Evolutionary conservation across 371 early-diverging fungal genomes (phyloP), one percentile per base, ranked within the genome.

Genomic region (Actinomortierella wolfii): DNA sequence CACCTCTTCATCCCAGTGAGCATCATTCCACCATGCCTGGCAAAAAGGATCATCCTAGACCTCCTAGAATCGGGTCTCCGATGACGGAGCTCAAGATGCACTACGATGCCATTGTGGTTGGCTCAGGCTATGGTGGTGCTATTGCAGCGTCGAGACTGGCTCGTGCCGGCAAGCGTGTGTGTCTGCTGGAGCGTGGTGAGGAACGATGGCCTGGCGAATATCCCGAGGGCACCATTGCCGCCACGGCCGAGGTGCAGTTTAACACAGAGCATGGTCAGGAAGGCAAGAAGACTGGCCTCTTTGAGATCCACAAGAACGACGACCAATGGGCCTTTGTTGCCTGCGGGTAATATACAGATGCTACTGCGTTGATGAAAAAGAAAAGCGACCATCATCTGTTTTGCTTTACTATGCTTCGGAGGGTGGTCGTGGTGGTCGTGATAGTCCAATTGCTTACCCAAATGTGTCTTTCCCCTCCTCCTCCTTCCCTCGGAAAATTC

Each of bases 181-280:
- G 74, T 28, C 61, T 78, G 28, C 69, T 78, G 39, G 79, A 78
- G 54, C 61, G 66, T 28, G 78, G 78, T 6, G 57, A 74, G 56
- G 79, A 78, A 54, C 73, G 75, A n/a, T 78, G 79, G 79, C 79
- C 79, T 3, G 79, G 79, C 26, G 79, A 78, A 42, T 78, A 62
- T 49, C 79, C 79, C 15, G 61, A 68, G 54, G 61, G 73, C n/a
- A 61, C 68, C 0, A 44, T 56, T 29, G 67, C 66, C 23, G 52
- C 56, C 3, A 47, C 74, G 7, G 53, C 64, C n/a, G 79, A 78
- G 40, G 60, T 76, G 44, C 79, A 78, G 58, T 57, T 66, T 56
- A 62, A 60, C 40, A 56, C 56, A n/a, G 66, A 73, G 40, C 64
- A 54, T 23, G 59, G 61, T 6, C 63, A 73, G 48, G 58, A 61